These are phyloP conservation scores for Pleurozium schreberi DNA, from an alignment of 225 moss, liverwort and hornwort species.

Conservation along the genomic window DNA sequence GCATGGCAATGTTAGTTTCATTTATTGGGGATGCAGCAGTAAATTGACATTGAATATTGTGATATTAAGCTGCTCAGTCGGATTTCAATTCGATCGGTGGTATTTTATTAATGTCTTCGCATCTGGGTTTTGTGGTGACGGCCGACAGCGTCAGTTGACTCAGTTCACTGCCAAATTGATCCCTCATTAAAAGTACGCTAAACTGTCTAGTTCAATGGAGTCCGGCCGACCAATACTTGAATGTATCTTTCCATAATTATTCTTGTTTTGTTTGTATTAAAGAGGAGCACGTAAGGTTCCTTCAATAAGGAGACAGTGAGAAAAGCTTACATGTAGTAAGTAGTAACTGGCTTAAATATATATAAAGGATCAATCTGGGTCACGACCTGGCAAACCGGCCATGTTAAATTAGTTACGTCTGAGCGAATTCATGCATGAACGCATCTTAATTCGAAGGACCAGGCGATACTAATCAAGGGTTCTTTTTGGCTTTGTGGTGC, in stretches of 20 bases:
- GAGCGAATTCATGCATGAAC: too few relatives aligned
- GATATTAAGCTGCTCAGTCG: neutral
- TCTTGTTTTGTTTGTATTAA: neutral
- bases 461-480: too few relatives aligned
- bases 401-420: too few relatives aligned
- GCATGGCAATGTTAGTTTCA: neutral
- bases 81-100: neutral
- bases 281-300: neutral
- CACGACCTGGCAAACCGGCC: neutral
- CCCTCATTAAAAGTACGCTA: neutral
- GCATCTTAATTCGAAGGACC: too few relatives aligned
- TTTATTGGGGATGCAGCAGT: neutral
- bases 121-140: neutral
- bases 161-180: neutral
- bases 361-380: too few relatives aligned
- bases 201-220: neutral
- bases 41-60: neutral
- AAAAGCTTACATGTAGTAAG: neutral
- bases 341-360: too few relatives aligned
- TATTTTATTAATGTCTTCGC: neutral
- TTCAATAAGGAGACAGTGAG: neutral
- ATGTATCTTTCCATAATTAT: too few relatives aligned
- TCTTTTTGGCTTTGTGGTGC: too few relatives aligned
- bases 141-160: too few relatives aligned
- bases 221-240: too few relatives aligned